Base-by-base conservation (phyloP, 2,329 filamentous ascomycete species). In the Alternaria gansuensis region DNA sequence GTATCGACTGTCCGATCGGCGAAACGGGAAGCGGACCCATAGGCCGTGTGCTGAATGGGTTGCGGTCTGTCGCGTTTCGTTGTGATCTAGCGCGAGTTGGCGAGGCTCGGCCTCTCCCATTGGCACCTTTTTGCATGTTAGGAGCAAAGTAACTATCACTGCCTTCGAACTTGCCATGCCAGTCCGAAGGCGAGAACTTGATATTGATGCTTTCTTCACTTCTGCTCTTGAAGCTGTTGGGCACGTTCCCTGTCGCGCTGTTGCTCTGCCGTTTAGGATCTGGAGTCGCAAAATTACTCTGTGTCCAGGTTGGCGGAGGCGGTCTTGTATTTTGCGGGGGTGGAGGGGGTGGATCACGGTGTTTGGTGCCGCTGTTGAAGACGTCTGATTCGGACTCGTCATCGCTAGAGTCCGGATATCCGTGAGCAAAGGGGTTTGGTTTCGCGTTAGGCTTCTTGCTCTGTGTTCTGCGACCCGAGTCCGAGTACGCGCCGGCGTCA, bases 151-250 rank as follows among this genome's bases (percentile, higher is more conserved):
- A 81, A 48, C 81, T 78, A 5, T 74, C 66, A 31, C 69, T 75
- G 43, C 79, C 79, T 46, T 75, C 68, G 61, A 83, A 83, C 45
- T 77, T 79, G 37, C 80, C 81, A 64, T 75, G 77, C 77, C 79
- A 82, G 29, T 80, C 79, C 24, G 75, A 75, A 23, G 81, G 78
- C 7, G 79, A 80, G 64, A 83, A 83, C 28, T 79, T 81, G 50
- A 81, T 81, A 57, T 82, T 82, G 71, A 83, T 82, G 59, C 77
- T 78, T 57, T 83, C 82, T 44, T 79, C 77, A 60, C 81, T 83
- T 58, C 76, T 75, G 62, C 79, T 82, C 62, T 81, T 81, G 67
- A 76, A 76, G 17, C 68, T 67, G 40, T 67, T 72, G 5, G 70
- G 64, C 5, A 68, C 50, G 36, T 70, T 69, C 8, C 60, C 55